Evolutionary conservation across 2,329 filamentous ascomycete species (phyloP), one percentile per base, ranked within the genome.

Genomic region (Sporothrix humicola): DNA sequence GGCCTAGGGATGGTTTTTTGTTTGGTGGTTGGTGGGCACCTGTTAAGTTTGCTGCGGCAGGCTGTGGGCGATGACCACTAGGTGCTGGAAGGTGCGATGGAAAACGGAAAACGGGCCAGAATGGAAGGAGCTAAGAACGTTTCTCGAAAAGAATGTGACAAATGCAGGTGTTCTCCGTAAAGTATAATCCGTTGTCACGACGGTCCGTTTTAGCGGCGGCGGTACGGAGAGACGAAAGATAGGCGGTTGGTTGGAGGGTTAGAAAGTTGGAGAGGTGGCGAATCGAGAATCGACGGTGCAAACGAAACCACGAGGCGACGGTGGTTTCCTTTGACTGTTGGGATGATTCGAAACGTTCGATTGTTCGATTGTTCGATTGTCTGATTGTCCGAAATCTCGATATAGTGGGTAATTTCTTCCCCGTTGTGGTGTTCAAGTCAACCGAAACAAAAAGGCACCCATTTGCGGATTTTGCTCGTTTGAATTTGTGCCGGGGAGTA

Each of bases 71-170:
- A 63, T 37, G 31, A 37, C 31, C 31, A 37, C 31, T 37, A 37
- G 5, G 17, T 50, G 44, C 44, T 68, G 46, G 23, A 68, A 52
- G 65, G 46, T 37, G 65, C 23, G 65, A 50, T 31, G 65, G 23
- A 50, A 61, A 58, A 58, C 23, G 26, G 54, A 61, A 58, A 58
- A 15, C 17, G 54, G 69, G n/a, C 69, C 42, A 56, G 26, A 50
- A 31, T 17, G 44, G 56, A 71, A 71, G 42, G 58, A 20, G 69
- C 54, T 54, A 52, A 50, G 56, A 13, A 59, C 58, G 58, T 59
- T 63, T 63, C 69, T 72, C 42, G 42, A 56, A 69, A 54, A 58
- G 50, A 71, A 46, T 46, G 69, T 59, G 37, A 71, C 69, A 59
- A 59, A 71, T 71, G 17, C 20, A 56, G 52, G 2, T 56, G 23